Evolutionary conservation across 139 green algal genomes (phyloP).

Genomic region (Chlorella sp.): DNA sequence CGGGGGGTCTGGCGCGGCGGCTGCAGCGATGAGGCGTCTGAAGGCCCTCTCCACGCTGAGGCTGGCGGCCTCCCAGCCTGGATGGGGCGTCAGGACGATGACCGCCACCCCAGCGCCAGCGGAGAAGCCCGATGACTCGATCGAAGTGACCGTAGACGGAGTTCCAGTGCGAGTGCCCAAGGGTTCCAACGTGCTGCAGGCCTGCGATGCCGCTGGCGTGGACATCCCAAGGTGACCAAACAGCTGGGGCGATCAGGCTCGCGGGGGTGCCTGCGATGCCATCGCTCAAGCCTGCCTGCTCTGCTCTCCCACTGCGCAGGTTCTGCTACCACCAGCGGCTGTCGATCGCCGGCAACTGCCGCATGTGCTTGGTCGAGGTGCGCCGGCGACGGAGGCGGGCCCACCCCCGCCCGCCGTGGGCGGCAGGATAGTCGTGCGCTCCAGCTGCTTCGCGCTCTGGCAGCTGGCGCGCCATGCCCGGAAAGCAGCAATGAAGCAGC

Average conservation of each 20-base stretch:
- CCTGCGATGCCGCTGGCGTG: conserved; percentile 94
- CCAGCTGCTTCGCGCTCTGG: too few relatives aligned
- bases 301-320: conserved; percentile 58
- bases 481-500: too few relatives aligned
- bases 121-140: conserved; percentile 55
- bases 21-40: too few relatives aligned
- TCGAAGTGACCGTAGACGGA: conserved; percentile 93
- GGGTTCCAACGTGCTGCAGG: conserved; percentile 87
- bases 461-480: too few relatives aligned
- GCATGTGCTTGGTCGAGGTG: conserved; percentile 99
- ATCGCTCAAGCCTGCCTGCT: background rate
- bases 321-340: conserved; percentile 99
- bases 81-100: too few relatives aligned
- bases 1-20: too few relatives aligned
- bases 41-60: too few relatives aligned
- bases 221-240: conserved; percentile 80
- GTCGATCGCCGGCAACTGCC: conserved; percentile 98
- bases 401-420: too few relatives aligned
- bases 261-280: background rate
- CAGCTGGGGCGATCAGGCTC: background rate
- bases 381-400: background rate
- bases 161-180: conserved; percentile 84
- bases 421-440: too few relatives aligned
- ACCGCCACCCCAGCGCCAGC: too few relatives aligned
- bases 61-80: too few relatives aligned